A percentile compares a stretch with the other conserved stretches of the same genome.
These are phyloP conservation scores for Phytophthora sp. DNA, from an alignment of 352 stramenopile genomes.

Conservation along the genomic window DNA sequence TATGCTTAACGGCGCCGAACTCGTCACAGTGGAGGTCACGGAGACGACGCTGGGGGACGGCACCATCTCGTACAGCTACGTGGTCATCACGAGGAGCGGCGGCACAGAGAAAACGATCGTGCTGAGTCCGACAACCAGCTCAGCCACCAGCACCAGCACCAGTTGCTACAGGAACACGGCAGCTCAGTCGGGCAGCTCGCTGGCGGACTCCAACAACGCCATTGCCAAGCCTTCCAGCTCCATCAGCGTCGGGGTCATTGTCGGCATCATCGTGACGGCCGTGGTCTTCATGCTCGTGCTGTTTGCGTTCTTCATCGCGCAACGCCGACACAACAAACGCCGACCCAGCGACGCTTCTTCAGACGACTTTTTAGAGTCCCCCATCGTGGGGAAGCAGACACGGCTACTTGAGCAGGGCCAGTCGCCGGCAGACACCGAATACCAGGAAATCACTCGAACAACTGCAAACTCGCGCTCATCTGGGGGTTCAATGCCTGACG, in stretches of 20 bases:
- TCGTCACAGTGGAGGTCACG: conserved; percentile 47
- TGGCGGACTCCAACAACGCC: conserved; percentile 9
- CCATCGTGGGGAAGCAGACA: conserved; percentile 17
- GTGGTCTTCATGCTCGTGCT: conserved; percentile 35
- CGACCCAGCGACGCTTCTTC: conserved; percentile 14
- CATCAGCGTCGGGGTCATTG: conserved; percentile 16
- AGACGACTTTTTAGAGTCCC: conserved; percentile 21
- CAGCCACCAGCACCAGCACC: conserved; percentile 1
- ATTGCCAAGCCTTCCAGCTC: conserved; percentile 15
- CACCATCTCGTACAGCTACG: conserved; percentile 45
- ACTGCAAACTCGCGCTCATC: conserved; percentile 28
- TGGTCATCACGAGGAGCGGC: conserved; percentile 45
- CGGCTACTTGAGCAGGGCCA: conserved; percentile 11
- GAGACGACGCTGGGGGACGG: conserved; percentile 35
- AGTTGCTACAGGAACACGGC: conserved; percentile 1
- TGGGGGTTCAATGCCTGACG: conserved; percentile 4
- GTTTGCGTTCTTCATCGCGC: conserved; percentile 34
- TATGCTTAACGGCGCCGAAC: conserved; percentile 42
- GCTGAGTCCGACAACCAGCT: conserved; percentile 14
- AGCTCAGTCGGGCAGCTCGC: conserved; percentile 12
- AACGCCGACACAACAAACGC: conserved; percentile 25
- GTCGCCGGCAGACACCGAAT: conserved; percentile 21
- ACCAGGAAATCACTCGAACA: conserved; percentile 24
- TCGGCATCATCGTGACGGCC: conserved; percentile 30
- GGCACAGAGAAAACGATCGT: conserved; percentile 28